A percentile compares a stretch with the other conserved stretches of the same genome.
Evolutionary conservation across 495 filamentous ascomycete genomes (phyloP).

Genomic region (Neurospora sp.): DNA sequence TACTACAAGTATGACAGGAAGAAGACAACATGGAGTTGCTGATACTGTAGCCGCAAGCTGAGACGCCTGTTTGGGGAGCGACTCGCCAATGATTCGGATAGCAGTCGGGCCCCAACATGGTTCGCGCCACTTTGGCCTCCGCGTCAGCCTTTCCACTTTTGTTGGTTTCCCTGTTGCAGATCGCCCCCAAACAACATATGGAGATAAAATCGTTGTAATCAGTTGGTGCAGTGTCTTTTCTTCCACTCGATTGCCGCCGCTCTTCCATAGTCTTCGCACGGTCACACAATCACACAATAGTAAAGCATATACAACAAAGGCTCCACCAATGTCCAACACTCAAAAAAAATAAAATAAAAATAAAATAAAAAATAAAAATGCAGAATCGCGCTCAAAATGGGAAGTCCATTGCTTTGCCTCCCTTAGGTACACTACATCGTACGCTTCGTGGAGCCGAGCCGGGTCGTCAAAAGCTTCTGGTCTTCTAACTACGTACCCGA

Average conservation of each 20-base stretch:
- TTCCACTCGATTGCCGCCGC: not conserved
- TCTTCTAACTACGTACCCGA: constrained; percentile 33
- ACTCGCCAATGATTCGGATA: constrained; percentile 1
- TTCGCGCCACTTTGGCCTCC: not conserved
- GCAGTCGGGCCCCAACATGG: not conserved
- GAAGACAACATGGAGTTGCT: not conserved
- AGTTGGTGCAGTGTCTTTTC: not conserved
- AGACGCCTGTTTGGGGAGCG: constrained; percentile 4
- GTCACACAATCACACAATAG: not conserved
- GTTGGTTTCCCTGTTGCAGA: not conserved
- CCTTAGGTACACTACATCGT: not conserved
- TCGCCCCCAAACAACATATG: not conserved
- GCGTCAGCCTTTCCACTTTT: not conserved
- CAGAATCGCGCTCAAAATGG: not conserved
- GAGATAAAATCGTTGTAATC: not conserved
- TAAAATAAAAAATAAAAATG: not conserved
- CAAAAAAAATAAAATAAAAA: not conserved
- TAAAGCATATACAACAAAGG: not conserved
- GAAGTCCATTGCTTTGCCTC: not conserved
- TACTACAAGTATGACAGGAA: not conserved
- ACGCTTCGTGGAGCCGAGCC: constrained; percentile 25
- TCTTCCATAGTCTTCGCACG: not conserved
- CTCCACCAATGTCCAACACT: not conserved
- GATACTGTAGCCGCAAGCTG: constrained; percentile 7
- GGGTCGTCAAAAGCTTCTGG: constrained; percentile 69